Evolutionary conservation across 2,329 filamentous ascomycete species (phyloP), one percentile per base, ranked within the genome.

Genomic region (Penicillium sp.): DNA sequence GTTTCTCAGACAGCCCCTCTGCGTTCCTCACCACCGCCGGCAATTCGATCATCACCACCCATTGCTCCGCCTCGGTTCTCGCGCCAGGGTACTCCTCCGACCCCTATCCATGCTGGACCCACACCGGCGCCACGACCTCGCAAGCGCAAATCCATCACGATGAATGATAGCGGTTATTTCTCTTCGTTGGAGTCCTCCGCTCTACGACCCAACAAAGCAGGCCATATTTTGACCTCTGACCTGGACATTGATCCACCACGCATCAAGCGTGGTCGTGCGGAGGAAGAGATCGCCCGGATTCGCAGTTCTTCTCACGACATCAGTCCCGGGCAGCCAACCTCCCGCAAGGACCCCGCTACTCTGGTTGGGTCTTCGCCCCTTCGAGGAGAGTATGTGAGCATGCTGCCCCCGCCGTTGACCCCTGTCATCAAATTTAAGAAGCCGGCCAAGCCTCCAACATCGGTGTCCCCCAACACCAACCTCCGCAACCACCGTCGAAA

Each of bases 101-200:
- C 88, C 20, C 81, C 84, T 15, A 73, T 76, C 33, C 74, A 75
- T 26, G 74, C 76, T 39, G 73, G 78, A 31, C 81, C 81, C 13
- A 84, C 84, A n/a, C 74, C 74, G 29, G 72, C 68, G 20, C 68
- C 72, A 34, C 79, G 79, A 35, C 77, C 80, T 26, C 80, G 82
- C 50, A 86, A 85, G 66, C 82, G 84, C 50, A 90, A 87, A 62
- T 79, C 84, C 54, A 77, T 77, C 18, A 82, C 84, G 9, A 82
- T 93, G 71, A 86, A 85, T 56, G 92, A 98, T 64, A 96, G 90
- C 60, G 92, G 92, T 27, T 98, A 96, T 65, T 95, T 94, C 60
- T 96, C 92, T 1, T 95, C 89, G 0, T 75, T 96, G 12, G 89
- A 95, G 53, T 96, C 92, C 2, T 96, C 92, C 0, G 87, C 76